Conservation (phyloP, 345 rosid genomes). For the Mallotus nudiflorus region DNA sequence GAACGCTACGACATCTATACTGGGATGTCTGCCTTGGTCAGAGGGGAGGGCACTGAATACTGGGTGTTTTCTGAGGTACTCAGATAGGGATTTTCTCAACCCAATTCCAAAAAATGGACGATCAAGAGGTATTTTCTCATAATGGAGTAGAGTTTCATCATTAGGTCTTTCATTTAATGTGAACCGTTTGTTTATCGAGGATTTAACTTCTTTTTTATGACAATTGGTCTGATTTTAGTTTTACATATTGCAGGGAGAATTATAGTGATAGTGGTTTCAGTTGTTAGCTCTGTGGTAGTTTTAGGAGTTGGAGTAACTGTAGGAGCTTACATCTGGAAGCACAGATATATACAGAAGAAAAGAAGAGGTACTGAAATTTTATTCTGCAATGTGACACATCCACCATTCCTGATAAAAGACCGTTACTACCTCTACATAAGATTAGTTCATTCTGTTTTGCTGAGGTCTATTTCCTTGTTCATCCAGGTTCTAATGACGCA, state of each 20-base stretch:
- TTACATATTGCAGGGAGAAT: conserved; percentile 49
- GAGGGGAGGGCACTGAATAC: conserved; percentile 86
- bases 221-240: conserved; percentile 10
- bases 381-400: not conserved
- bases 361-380: conserved; percentile 53
- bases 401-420: not conserved
- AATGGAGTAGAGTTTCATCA: not conserved
- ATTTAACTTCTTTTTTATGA: no score
- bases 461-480: not conserved
- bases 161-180: not conserved
- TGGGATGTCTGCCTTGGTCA: conserved; percentile 75
- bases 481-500: conserved; percentile 69
- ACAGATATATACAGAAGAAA: conserved; percentile 57
- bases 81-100: conserved; percentile 76
- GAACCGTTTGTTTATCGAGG: not conserved
- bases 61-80: conserved; percentile 87
- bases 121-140: conserved; percentile 48
- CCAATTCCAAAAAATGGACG: conserved; percentile 44
- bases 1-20: conserved; percentile 61
- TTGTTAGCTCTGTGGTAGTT: conserved; percentile 62
- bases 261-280: conserved; percentile 65
- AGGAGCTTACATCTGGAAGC: conserved; percentile 64
- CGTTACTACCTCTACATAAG: no score
- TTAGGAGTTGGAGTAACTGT: conserved; percentile 52
- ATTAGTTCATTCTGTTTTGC: no score